These are phyloP conservation scores for Heritiera fomes DNA, from an alignment of 345 rosid species.

Conservation along the genomic window DNA sequence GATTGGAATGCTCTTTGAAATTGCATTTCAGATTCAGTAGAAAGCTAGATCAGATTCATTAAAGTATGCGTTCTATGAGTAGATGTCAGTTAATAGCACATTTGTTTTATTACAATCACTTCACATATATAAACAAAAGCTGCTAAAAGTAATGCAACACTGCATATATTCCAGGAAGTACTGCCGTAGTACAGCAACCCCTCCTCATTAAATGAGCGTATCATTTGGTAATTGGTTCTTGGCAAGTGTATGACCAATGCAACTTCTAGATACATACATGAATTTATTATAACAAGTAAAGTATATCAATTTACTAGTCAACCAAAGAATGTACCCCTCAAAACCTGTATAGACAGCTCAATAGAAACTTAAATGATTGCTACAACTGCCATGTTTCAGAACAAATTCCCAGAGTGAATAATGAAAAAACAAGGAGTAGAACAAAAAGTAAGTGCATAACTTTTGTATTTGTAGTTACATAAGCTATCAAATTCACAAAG, in stretches of 20 bases:
- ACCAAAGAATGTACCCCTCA: neutral
- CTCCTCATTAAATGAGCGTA: neutral
- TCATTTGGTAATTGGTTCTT: neutral
- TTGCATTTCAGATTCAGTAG: neutral
- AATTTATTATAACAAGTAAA: neutral
- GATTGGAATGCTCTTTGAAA: neutral
- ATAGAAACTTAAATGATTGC: neutral
- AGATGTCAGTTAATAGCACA: neutral
- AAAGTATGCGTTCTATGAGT: neutral
- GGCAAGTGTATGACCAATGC: neutral
- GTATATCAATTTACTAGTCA: neutral
- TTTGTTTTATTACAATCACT: neutral
- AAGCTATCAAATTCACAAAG: slow-evolving; percentile 30
- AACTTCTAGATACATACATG: neutral
- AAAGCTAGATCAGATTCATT: slow-evolving; percentile 3
- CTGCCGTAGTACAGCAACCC: neutral
- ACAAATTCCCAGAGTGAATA: neutral
- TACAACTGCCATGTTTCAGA: neutral
- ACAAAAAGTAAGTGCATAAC: slow-evolving; percentile 12
- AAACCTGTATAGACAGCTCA: neutral
- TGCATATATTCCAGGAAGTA: neutral
- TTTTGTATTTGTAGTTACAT: slow-evolving; percentile 34
- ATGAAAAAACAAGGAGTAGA: slow-evolving; percentile 7
- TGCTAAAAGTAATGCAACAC: neutral
- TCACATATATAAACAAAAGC: neutral